A percentile compares a stretch with the other conserved stretches of the same genome.
phyloP scores from a whole-genome alignment of 2,329 filamentous ascomycete genomes.

The Fusarium subtropicale region DNA sequence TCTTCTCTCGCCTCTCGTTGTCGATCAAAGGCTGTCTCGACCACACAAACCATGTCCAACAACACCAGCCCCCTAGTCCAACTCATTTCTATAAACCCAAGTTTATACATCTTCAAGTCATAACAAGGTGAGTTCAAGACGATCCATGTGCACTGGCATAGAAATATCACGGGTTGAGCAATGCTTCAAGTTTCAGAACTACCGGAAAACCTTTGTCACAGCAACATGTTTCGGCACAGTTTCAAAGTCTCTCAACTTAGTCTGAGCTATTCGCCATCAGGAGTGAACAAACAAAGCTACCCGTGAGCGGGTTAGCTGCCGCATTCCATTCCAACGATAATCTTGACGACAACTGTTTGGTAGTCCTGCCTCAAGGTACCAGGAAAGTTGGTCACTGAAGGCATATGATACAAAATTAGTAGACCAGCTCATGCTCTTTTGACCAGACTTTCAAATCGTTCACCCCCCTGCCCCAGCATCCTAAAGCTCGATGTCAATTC shows the following conservation, averaged over 20 bases:
- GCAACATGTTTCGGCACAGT: constrained; percentile 6
- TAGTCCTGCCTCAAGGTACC: background rate
- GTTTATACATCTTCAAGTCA: background rate
- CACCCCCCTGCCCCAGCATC: background rate
- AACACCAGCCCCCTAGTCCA: background rate
- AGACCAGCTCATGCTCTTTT: background rate
- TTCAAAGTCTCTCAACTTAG: background rate
- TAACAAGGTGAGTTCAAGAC: background rate
- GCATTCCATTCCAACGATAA: constrained; percentile 18
- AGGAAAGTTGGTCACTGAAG: background rate
- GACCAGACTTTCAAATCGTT: background rate
- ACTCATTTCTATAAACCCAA: background rate
- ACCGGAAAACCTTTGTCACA: background rate
- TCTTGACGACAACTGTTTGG: background rate
- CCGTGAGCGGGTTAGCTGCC: background rate
- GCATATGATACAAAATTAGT: background rate
- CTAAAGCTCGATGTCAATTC: background rate
- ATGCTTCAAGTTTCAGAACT: background rate
- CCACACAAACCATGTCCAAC: too few species aligned
- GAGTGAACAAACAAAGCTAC: background rate
- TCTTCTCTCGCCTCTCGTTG: background rate
- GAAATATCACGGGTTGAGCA: background rate
- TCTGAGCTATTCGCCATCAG: background rate
- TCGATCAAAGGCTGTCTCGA: background rate
- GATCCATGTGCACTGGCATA: background rate